Evolutionary conservation across 1,284 basidiomycete genomes (phyloP).

Genomic region (Athelia sp.): DNA sequence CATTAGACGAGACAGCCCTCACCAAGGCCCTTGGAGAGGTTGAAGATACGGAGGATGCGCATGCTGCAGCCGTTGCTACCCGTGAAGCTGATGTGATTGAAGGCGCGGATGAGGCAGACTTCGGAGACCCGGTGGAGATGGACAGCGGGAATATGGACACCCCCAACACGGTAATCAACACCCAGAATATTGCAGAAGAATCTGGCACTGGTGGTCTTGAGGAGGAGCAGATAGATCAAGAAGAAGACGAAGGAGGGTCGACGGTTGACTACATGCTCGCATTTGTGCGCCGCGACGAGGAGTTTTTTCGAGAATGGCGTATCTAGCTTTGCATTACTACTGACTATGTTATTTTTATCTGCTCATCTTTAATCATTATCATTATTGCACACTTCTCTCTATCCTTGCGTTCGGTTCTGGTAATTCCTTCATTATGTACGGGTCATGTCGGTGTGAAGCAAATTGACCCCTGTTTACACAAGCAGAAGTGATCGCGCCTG

Average conservation of each 20-base stretch:
- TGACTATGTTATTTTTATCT: background rate
- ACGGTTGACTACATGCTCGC: constrained; percentile 87
- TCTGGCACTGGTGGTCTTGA: constrained; percentile 24
- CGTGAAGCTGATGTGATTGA: constrained; percentile 67
- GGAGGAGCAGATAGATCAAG: constrained; percentile 23
- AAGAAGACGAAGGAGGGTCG: constrained; percentile 51
- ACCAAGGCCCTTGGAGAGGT: constrained; percentile 75
- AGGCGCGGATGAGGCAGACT: constrained; percentile 76
- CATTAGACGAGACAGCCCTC: constrained; percentile 40
- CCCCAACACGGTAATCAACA: background rate
- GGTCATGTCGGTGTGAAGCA: too few species aligned
- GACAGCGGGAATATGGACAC: constrained; percentile 31
- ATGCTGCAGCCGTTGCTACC: constrained; percentile 76
- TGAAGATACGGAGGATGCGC: constrained; percentile 85
- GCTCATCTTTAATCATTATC: background rate
- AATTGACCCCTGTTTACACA: too few species aligned
- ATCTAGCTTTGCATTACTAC: constrained; percentile 27
- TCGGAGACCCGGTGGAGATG: constrained; percentile 42
- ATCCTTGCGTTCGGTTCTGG: too few species aligned
- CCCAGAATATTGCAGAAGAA: background rate
- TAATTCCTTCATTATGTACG: too few species aligned
- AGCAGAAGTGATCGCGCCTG: too few species aligned
- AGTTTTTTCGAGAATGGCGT: constrained; percentile 74
- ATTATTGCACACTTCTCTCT: background rate
- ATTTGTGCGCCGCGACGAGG: constrained; percentile 71